Evolutionary conservation across 2,329 filamentous ascomycete genomes (phyloP).

Genomic region (Aureobasidium namibiae): DNA sequence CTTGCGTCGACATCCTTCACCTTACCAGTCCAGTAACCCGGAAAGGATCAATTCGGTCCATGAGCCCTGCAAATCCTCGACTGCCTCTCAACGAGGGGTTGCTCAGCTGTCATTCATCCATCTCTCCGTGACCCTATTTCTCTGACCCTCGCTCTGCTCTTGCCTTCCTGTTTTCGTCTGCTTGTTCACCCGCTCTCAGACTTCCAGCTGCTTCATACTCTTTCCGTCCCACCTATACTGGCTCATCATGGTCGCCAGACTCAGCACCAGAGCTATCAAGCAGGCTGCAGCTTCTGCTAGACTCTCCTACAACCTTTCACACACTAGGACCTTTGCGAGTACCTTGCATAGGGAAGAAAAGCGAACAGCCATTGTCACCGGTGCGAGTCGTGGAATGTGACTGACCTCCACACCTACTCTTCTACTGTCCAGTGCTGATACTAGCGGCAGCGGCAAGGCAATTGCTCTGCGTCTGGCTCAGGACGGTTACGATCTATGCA

Average conservation of each 20-base stretch:
- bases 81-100: background rate
- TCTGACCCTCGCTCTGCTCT: background rate
- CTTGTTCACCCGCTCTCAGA: background rate
- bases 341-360: background rate
- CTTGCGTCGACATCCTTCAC: background rate
- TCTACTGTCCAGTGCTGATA: background rate
- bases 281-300: background rate
- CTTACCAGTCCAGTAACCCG: background rate
- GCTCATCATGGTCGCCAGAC: conserved; percentile 3
- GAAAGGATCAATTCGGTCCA: background rate
- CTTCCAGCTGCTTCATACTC: background rate
- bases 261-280: background rate
- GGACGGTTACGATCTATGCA: conserved; percentile 58
- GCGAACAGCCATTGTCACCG: conserved; percentile 28
- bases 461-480: conserved; percentile 55
- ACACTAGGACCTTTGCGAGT: conserved; percentile 10
- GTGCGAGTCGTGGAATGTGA: conserved; percentile 28
- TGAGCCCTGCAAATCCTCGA: background rate
- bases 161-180: background rate
- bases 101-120: background rate
- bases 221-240: background rate
- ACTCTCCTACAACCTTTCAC: background rate
- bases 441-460: conserved; percentile 45
- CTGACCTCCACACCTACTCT: background rate
- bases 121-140: background rate